Base-by-base conservation (phyloP, 495 filamentous ascomycete species). In the Letharia columbiana region DNA sequence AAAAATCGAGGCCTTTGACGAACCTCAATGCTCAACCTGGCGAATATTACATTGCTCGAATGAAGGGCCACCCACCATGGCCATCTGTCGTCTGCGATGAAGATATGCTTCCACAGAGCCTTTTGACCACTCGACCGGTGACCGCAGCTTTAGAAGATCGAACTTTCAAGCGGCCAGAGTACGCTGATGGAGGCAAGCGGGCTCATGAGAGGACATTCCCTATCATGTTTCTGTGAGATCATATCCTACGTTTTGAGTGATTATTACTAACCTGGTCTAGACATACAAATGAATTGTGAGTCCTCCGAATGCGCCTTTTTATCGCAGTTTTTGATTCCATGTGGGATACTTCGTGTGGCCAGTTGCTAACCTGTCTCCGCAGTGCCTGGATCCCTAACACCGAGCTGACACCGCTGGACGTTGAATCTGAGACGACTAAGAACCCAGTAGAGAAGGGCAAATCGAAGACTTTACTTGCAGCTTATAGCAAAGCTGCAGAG, bases 261-360 rank as follows among this genome's bases (percentile, higher is more conserved):
- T 6, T 11, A 57, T 66, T 66, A 54, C 68, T 72, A 62, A 72
- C 41, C 13, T 3, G n/a, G n/a, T 37, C 1, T 49, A 73, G 71
- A 18, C 81, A 86, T 66, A 95, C 91, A 63, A 95, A 96, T 74
- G 91, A 96, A 81, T 97, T 97, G 92, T 97, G 79, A 83, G 92
- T 86, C 13, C 11, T 62, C n/a, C 39, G 41, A 37, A 37, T 20
- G n/a, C 54, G n/a, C 12, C 9, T 33, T 9, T 39, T 35, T 45
- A 39, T 56, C 39, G 11, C 13, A 11, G 31, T 50, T 33, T 44
- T 47, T 47, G 3, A 62, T 15, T 39, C 4, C 28, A 15, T n/a
- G 35, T 4, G 56, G 37, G 12, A 61, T 50, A 50, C 35, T 10
- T 39, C 31, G 13, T 13, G 31, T 23, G 23, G 41, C 37, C 7